phyloP scores from a whole-genome alignment of 148 eudicot genomes.

The Silene uniflora region DNA sequence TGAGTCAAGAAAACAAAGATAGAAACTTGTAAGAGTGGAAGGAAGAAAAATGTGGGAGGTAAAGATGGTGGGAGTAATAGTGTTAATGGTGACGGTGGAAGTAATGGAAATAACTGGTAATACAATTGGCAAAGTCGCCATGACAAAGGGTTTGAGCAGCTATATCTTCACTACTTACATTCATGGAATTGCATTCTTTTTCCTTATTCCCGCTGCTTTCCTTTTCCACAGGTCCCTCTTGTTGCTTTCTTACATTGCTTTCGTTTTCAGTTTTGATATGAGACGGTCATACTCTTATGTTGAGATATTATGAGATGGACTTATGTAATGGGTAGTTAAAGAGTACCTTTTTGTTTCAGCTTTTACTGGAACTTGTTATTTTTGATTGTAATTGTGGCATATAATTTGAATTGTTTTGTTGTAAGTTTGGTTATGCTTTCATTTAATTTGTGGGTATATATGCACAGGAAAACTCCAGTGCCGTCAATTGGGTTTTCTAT shows the following conservation, averaged over 20 bases:
- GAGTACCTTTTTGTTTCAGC: too few species aligned
- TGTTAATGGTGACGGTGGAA: slow-evolving; percentile 24
- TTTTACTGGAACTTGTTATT: too few species aligned
- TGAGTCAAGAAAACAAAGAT: too few species aligned
- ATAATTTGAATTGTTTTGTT: not conserved
- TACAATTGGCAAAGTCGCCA: slow-evolving; percentile 39
- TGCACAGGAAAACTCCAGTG: slow-evolving; percentile 22
- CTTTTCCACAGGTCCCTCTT: slow-evolving; percentile 14
- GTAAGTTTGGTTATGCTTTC: too few species aligned
- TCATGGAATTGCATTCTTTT: slow-evolving; percentile 26
- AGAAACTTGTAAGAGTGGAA: not conserved
- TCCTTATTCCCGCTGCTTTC: slow-evolving; percentile 23
- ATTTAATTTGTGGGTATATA: too few species aligned
- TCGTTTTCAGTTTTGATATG: not conserved
- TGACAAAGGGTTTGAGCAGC: slow-evolving; percentile 42
- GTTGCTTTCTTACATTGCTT: not conserved
- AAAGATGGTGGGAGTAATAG: slow-evolving; percentile 18
- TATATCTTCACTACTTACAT: slow-evolving; percentile 36
- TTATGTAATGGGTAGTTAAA: too few species aligned
- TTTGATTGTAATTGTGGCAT: too few species aligned
- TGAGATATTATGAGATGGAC: too few species aligned
- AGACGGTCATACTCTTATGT: too few species aligned
- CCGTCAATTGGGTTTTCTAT: slow-evolving; percentile 18
- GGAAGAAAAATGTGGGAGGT: slow-evolving; percentile 17
- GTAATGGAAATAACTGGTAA: slow-evolving; percentile 30